A percentile compares a stretch with the other conserved stretches of the same genome.
Evolutionary conservation across 179 eudicot species (phyloP).

Genomic region (Silene coronaria): DNA sequence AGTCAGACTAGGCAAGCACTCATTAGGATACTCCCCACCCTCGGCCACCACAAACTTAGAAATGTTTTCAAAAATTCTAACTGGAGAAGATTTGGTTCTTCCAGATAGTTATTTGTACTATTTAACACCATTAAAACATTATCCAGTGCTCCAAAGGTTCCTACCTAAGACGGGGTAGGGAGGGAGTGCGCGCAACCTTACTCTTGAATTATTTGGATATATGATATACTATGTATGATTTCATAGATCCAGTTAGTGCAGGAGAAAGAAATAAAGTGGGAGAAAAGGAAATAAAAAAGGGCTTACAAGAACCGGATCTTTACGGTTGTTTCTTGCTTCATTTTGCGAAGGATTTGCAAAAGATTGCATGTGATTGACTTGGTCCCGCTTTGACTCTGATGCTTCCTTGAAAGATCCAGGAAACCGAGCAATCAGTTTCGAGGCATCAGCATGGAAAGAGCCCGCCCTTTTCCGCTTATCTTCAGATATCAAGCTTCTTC

Average conservation of each 20-base stretch:
- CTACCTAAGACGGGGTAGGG: neutral
- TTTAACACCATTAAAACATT: too few relatives aligned
- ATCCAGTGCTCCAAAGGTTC: too few relatives aligned
- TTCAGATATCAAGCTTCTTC: constrained; percentile 55
- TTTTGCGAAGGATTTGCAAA: constrained; percentile 35
- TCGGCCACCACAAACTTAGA: too few relatives aligned
- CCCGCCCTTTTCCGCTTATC: constrained; percentile 46
- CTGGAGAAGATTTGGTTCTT: too few relatives aligned
- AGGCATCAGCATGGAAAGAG: constrained; percentile 40
- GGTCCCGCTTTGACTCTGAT: constrained; percentile 48
- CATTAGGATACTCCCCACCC: too few relatives aligned
- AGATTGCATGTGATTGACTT: constrained; percentile 29
- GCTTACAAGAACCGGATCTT: constrained; percentile 75
- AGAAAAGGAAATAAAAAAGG: neutral
- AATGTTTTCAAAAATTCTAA: too few relatives aligned
- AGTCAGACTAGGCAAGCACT: too few relatives aligned
- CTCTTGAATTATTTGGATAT: too few relatives aligned
- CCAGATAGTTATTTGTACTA: too few relatives aligned
- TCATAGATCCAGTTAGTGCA: neutral
- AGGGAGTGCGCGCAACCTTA: neutral
- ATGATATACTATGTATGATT: too few relatives aligned
- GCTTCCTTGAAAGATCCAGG: constrained; percentile 78
- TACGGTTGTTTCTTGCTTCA: constrained; percentile 46
- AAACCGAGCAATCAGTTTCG: constrained; percentile 55
- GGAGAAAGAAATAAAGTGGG: neutral